Percentiles rank a stretch among this genome's conserved stretches.
phyloP scores from a whole-genome alignment of 805 yeast species.

The Kazachstania martiniae region DNA sequence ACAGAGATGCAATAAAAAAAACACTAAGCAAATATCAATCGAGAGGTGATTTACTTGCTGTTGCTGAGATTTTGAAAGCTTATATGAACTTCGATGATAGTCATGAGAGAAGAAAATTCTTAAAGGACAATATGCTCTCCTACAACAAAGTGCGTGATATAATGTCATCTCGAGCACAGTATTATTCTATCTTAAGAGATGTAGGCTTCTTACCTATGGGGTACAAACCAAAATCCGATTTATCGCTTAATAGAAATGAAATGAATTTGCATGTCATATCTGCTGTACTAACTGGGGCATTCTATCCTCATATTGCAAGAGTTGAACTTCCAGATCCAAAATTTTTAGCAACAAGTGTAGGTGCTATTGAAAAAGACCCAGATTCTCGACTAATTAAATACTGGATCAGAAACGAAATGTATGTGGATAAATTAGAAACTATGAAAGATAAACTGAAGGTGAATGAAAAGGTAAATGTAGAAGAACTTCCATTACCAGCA shows the following conservation, averaged over 20 bases:
- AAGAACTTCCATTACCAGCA: conserved; percentile 36
- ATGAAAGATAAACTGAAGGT: conserved; percentile 6
- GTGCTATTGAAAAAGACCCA: conserved; percentile 78
- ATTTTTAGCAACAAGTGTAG: conserved; percentile 55
- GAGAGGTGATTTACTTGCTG: conserved; percentile 68
- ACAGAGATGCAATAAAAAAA: conserved; percentile 51
- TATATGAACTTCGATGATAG: conserved; percentile 31
- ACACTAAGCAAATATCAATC: conserved; percentile 24
- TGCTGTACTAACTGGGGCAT: conserved; percentile 67
- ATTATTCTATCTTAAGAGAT: conserved; percentile 58
- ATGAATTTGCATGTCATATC: conserved; percentile 42
- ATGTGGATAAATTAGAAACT: conserved; percentile 25
- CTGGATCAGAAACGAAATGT: conserved; percentile 60
- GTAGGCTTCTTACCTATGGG: conserved; percentile 61
- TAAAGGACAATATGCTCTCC: conserved; percentile 51
- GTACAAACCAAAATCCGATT: conserved; percentile 27
- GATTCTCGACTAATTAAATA: conserved; percentile 64
- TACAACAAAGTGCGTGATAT: conserved; percentile 60
- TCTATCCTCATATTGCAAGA: conserved; percentile 73
- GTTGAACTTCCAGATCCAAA: conserved; percentile 78
- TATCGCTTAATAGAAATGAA: conserved; percentile 40
- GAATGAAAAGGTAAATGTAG: background rate
- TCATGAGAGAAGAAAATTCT: conserved; percentile 31
- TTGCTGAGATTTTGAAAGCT: conserved; percentile 45
- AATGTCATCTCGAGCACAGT: conserved; percentile 58